phyloP scores from a whole-genome alignment of 176 grass and related monocot genomes.

The Coix lacrymajobi region DNA sequence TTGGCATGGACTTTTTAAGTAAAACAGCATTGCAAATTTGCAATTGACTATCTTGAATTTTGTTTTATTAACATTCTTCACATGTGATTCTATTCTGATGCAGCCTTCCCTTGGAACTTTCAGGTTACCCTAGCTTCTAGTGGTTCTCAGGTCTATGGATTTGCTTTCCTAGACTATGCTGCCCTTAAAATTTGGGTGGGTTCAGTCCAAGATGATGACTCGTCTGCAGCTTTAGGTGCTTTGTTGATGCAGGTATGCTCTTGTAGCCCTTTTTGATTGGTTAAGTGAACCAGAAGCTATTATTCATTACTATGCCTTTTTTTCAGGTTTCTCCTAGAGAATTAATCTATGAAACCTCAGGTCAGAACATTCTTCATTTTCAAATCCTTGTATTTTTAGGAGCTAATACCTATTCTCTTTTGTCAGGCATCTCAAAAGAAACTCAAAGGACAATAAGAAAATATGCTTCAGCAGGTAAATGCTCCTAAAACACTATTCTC shows the following conservation, averaged over 20 bases:
- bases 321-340: constrained; percentile 85
- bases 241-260: constrained; percentile 81
- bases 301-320: constrained; percentile 28
- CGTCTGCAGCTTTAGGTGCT: constrained; percentile 79
- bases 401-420: constrained; percentile 19
- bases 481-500: not conserved
- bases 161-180: constrained; percentile 90
- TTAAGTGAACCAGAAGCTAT: not conserved
- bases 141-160: constrained; percentile 63
- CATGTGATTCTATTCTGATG: constrained; percentile 8
- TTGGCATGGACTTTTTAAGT: not conserved
- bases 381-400: not conserved
- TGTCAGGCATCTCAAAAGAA: constrained; percentile 81
- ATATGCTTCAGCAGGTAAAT: constrained; percentile 82
- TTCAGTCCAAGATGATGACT: constrained; percentile 73
- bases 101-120: not conserved
- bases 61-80: constrained; percentile 16
- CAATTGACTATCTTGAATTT: constrained; percentile 4
- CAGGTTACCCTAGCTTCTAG: constrained; percentile 35
- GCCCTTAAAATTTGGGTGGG: constrained; percentile 91
- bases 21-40: not conserved
- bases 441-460: constrained; percentile 62
- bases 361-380: constrained; percentile 41
- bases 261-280: constrained; percentile 19
- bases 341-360: constrained; percentile 88